Conservation (phyloP, 2,329 filamentous ascomycete species). For the Gaeumannomyces tritici region DNA sequence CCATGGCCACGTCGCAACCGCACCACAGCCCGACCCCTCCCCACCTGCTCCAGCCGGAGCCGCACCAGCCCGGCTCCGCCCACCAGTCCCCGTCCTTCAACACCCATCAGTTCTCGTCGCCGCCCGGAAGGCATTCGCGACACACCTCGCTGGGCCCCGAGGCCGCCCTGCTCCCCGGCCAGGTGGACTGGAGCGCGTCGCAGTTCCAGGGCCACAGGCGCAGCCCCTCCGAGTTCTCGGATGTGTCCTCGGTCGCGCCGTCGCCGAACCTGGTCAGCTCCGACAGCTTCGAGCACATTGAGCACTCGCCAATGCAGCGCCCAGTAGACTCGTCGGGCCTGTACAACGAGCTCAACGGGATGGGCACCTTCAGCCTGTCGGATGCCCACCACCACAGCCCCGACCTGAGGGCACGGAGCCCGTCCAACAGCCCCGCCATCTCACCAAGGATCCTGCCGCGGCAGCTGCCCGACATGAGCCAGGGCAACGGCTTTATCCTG, state of each 20-base stretch:
- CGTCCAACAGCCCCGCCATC: constrained; percentile 64
- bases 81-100: constrained; percentile 49
- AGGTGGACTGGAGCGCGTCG: constrained; percentile 41
- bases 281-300: constrained; percentile 63
- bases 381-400: constrained; percentile 51
- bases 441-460: constrained; percentile 52
- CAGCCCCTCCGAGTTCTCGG: constrained; percentile 83
- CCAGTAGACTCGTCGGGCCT: constrained; percentile 60
- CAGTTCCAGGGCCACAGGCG: constrained; percentile 76
- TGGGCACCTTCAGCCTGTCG: constrained; percentile 72
- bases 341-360: constrained; percentile 68
- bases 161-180: constrained; percentile 43
- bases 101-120: constrained; percentile 45
- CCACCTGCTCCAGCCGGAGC: constrained; percentile 41
- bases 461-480: constrained; percentile 41
- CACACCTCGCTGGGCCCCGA: constrained; percentile 48
- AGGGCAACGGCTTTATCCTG: constrained; percentile 33
- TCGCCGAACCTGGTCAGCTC: constrained; percentile 73
- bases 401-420: constrained; percentile 60
- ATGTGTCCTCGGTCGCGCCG: constrained; percentile 69
- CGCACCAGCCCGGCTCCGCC: constrained; percentile 32
- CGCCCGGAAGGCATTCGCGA: constrained; percentile 38
- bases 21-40: constrained; percentile 48
- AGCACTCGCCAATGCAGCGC: constrained; percentile 69
- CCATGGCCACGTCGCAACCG: constrained; percentile 45